A percentile compares a stretch with the other conserved stretches of the same genome.
phyloP scores from a whole-genome alignment of 495 filamentous ascomycete species.

The Daldinia grandis region DNA sequence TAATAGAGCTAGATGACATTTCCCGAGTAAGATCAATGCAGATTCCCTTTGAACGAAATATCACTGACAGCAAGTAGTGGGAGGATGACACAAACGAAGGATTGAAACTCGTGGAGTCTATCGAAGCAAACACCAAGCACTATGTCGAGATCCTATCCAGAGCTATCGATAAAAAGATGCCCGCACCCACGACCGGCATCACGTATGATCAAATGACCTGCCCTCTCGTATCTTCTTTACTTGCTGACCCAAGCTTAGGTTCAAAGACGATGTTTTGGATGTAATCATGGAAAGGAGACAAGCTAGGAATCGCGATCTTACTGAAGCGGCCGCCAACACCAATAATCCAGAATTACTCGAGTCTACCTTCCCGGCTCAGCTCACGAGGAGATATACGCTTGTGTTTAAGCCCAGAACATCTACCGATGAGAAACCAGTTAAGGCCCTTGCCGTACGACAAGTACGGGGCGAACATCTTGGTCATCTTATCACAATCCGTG shows the following conservation, averaged over 20 bases:
- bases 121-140: constrained; percentile 90
- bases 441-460: constrained; percentile 91
- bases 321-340: constrained; percentile 71
- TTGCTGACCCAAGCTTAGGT: constrained; percentile 57
- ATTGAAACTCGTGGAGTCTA: constrained; percentile 80
- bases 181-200: constrained; percentile 76
- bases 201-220: constrained; percentile 61
- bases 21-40: constrained; percentile 62
- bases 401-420: constrained; percentile 91
- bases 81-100: constrained; percentile 74
- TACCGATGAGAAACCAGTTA: constrained; percentile 72
- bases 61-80: constrained; percentile 61
- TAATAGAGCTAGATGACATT: constrained; percentile 91
- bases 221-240: constrained; percentile 14
- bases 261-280: constrained; percentile 97
- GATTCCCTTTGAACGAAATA: not conserved
- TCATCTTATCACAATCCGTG: constrained; percentile 90
- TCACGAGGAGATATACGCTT: constrained; percentile 92
- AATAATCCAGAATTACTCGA: constrained; percentile 65
- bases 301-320: constrained; percentile 80
- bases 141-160: constrained; percentile 91
- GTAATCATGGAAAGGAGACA: constrained; percentile 92
- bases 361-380: constrained; percentile 84
- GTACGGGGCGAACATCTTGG: constrained; percentile 92
- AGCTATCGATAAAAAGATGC: constrained; percentile 88